Conservation (phyloP, 805 yeast species). For the Citeromyces matritensis region DNA sequence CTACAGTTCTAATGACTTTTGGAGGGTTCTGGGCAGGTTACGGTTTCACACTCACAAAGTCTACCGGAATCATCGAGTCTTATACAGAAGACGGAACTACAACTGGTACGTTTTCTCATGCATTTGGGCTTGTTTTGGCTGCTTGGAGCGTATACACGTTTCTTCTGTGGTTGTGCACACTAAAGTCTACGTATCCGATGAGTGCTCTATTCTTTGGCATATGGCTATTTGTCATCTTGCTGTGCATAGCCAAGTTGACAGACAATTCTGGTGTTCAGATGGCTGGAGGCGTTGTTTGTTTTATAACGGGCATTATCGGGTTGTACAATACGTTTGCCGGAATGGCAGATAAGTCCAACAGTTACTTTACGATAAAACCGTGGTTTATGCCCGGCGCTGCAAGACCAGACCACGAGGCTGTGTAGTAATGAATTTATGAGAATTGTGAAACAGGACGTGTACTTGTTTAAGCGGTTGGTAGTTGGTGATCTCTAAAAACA, state of each 20-base stretch:
- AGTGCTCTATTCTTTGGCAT: conserved; percentile 22
- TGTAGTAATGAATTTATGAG: neutral
- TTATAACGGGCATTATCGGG: conserved; percentile 25
- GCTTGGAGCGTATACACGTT: conserved; percentile 40
- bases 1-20: conserved; percentile 32
- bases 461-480: too few relatives aligned
- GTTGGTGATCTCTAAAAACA: too few relatives aligned
- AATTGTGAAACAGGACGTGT: too few relatives aligned
- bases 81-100: conserved; percentile 14
- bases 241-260: conserved; percentile 27
- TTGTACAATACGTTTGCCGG: conserved; percentile 33
- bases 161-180: conserved; percentile 26
- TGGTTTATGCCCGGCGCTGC: conserved; percentile 28
- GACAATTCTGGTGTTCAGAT: conserved; percentile 14
- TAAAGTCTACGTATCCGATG: conserved; percentile 30
- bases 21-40: conserved; percentile 42
- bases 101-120: conserved; percentile 20
- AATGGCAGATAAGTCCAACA: conserved; percentile 31
- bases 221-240: conserved; percentile 27
- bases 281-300: conserved; percentile 34
- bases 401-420: conserved; percentile 3
- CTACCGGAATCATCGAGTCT: conserved; percentile 20
- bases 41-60: conserved; percentile 22
- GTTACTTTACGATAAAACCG: conserved; percentile 38
- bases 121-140: conserved; percentile 29